Evolutionary conservation across 2,329 filamentous ascomycete species (phyloP), one percentile per base, ranked within the genome.

Genomic region (Peltaster fructicola): DNA sequence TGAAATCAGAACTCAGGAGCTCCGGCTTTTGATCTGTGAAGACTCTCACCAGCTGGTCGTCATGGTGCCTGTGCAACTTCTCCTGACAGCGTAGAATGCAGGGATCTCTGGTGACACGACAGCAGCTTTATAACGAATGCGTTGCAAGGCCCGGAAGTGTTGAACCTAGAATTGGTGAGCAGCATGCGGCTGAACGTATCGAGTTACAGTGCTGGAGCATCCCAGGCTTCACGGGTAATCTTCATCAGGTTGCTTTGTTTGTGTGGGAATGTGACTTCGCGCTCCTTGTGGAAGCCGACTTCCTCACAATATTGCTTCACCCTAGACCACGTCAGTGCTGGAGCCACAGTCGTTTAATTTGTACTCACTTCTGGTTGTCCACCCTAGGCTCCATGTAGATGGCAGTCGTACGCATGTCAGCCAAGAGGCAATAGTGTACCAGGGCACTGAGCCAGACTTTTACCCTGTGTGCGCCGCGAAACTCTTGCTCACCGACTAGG

Each of bases 181-280:
- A n/a, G n/a, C n/a, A n/a, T n/a, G n/a, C n/a, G n/a, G n/a, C n/a
- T n/a, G n/a, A n/a, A n/a, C n/a, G n/a, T n/a, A n/a, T n/a, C n/a
- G n/a, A n/a, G n/a, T n/a, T 32, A 32, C 15, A 43, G 30, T 16
- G 36, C 39, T 12, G 80, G 80, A 0, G 68, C 71, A 22, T 76
- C 66, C 76, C 82, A 95, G 11, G 63, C 67, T 36, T 92, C 82
- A 31, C 85, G 63, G 29, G 69, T 64, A 34, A 91, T 63, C 41
- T 75, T 76, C 53, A 91, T 76, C 32, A 85, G 63, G 52, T 84
- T 90, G 5, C 80, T 73, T 48, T 91, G 82, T 51, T 98, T 98
- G 48, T 95, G 84, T 1, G 82, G 75, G 35, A 98, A 82, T 1
- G 73, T 66, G 24, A 95, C 63, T 44, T 93, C 81, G 30, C 72